These are phyloP conservation scores for Neurospora africana DNA, from an alignment of 495 filamentous ascomycete genomes.

Conservation along the genomic window DNA sequence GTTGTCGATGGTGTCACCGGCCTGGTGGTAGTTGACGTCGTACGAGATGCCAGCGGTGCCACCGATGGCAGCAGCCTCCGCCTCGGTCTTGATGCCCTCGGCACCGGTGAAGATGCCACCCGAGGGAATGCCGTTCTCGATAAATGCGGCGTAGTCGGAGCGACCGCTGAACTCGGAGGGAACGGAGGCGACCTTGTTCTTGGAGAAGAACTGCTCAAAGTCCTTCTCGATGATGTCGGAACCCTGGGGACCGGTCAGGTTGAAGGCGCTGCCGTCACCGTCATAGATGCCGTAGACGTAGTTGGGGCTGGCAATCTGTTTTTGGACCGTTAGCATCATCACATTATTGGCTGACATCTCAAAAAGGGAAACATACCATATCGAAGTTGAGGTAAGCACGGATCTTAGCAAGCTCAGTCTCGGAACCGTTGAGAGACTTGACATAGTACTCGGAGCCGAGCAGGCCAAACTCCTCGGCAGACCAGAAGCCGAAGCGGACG, in stretches of 20 bases:
- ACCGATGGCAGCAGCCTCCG: conserved; percentile 47
- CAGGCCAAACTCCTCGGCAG: conserved; percentile 55
- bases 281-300: conserved; percentile 60
- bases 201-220: conserved; percentile 51
- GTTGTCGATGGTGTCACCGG: conserved; percentile 49
- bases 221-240: conserved; percentile 52
- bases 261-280: conserved; percentile 55
- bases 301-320: conserved; percentile 55
- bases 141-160: conserved; percentile 60
- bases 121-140: conserved; percentile 49
- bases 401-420: conserved; percentile 41
- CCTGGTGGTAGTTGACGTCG: conserved; percentile 54
- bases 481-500: conserved; percentile 62
- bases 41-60: conserved; percentile 48
- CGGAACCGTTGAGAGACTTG: conserved; percentile 24
- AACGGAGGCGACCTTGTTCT: conserved; percentile 29
- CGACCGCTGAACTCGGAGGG: conserved; percentile 52
- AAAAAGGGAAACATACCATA: conserved; percentile 33
- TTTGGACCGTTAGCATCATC: neutral
- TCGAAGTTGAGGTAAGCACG: conserved; percentile 66
- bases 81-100: conserved; percentile 52
- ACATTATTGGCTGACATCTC: neutral
- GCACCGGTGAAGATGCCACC: conserved; percentile 64
- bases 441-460: conserved; percentile 56
- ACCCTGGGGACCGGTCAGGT: conserved; percentile 50